Evolutionary conservation across 2,329 filamentous ascomycete species (phyloP).

Genomic region (Penicillium sp.): DNA sequence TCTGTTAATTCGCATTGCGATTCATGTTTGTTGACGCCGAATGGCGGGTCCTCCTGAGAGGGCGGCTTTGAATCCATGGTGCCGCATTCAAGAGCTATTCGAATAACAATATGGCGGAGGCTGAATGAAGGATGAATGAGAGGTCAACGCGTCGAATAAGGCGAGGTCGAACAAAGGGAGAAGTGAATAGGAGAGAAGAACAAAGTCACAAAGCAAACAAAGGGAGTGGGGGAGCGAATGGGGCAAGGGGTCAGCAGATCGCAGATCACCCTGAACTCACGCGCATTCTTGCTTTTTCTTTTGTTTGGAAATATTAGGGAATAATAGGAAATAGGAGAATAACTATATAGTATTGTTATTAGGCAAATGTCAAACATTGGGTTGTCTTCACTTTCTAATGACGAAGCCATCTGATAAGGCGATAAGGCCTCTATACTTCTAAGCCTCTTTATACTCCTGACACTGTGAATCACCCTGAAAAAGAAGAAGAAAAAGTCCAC

Average conservation of each 20-base stretch:
- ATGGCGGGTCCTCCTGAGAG: constrained; percentile 24
- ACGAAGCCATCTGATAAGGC: no score
- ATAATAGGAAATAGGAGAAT: no score
- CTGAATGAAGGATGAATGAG: not conserved
- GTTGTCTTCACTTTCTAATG: no score
- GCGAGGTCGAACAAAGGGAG: not conserved
- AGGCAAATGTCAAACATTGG: no score
- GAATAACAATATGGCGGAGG: no score
- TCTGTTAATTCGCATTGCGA: constrained; percentile 22
- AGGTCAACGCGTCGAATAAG: not conserved
- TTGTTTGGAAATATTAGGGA: no score
- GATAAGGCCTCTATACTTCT: no score
- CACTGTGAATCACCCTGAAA: not conserved
- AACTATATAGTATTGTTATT: no score
- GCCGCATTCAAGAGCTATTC: not conserved
- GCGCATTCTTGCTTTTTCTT: not conserved
- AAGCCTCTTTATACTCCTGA: no score
- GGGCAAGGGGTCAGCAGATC: constrained; percentile 22
- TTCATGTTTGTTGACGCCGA: constrained; percentile 20
- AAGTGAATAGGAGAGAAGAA: constrained; percentile 1
- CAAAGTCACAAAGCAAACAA: constrained; percentile 5
- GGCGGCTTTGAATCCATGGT: constrained; percentile 13
- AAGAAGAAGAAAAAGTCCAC: not conserved
- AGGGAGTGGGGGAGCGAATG: constrained; percentile 14
- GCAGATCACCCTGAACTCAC: no score